Base-by-base conservation (phyloP, 1,284 basidiomycete species). In the Fistulinella cinereoalba region DNA sequence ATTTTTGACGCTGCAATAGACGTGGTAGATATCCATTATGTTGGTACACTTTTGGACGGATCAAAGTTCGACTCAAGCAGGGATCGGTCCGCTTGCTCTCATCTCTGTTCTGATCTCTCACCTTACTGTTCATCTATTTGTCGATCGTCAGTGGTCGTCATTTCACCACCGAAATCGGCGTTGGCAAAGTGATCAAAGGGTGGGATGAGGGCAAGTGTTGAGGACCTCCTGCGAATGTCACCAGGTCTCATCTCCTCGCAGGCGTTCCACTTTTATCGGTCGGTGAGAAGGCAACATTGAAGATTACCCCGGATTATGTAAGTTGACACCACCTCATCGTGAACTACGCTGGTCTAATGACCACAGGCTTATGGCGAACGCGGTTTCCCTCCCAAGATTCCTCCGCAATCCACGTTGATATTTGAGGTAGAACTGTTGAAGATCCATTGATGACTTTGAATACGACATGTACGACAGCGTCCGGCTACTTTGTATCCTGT, bases 341-440 rank as follows among this genome's bases (percentile, higher is more conserved):
- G 32, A 23, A n/a, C 19, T 3, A 0, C 27, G 12, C 13, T 8
- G 23, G 43, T 44, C 52, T 52, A 37, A 61, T 21, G 13, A 0
- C 28, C 42, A 27, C 53, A 88, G 85, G 85, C 74, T 40, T 89
- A 89, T 55, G 87, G 85, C 28, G 37, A 70, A 25, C 75, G 79
- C 31, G 86, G 87, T 24, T 92, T 90, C 72, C 86, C 85, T 33
- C 88, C 88, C 25, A 77, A 88, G 53, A 92, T 93, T 64, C 91
- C 91, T 18, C 65, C 84, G 57, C 83, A 89, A 63, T 69, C 88
- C 22, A 85, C 80, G 29, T 77, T 94, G 66, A 78, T 71, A 52
- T 93, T 92, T 61, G 85, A 89, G 68, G 86, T 92, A 50, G 88
- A 92, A 71, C 73, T 93, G 48, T 51, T 92, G 49, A 75, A 76